A percentile compares a stretch with the other conserved stretches of the same genome.
Evolutionary conservation across 1,284 basidiomycete species (phyloP).

Genomic region (Ceratobasidium sp.): DNA sequence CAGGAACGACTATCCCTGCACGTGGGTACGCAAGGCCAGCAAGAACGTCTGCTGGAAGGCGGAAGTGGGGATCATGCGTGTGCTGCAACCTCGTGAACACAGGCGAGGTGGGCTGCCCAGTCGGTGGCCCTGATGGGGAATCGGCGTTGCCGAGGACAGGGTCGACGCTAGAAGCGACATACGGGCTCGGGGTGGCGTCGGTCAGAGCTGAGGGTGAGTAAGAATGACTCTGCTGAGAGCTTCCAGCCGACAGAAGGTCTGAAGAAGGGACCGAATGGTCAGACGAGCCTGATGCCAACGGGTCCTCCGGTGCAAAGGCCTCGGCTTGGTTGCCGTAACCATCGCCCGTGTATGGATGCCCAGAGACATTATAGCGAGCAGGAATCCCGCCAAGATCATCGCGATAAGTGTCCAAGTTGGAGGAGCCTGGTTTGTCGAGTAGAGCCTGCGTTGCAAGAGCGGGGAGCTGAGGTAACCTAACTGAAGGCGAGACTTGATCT

Average conservation of each 20-base stretch:
- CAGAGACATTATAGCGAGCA: not conserved
- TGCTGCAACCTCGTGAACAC: slow-evolving; percentile 30
- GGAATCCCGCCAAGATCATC: not conserved
- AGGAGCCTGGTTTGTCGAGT: not conserved
- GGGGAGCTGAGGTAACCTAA: slow-evolving; percentile 21
- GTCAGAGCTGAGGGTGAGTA: slow-evolving; percentile 1
- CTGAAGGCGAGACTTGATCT: not conserved
- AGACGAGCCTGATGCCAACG: not conserved
- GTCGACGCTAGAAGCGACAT: not conserved
- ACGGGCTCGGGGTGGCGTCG: slow-evolving; percentile 3
- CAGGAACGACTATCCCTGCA: slow-evolving; percentile 17
- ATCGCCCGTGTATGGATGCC: not conserved
- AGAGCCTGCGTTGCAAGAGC: slow-evolving; percentile 5
- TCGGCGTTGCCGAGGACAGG: not conserved
- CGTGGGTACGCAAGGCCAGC: slow-evolving; percentile 36
- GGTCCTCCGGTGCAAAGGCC: not conserved
- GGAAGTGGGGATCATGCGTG: slow-evolving; percentile 34
- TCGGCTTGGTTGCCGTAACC: not conserved
- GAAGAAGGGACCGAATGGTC: slow-evolving; percentile 4
- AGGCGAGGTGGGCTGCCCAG: slow-evolving; percentile 28
- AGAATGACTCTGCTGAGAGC: not conserved
- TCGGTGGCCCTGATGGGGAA: slow-evolving; percentile 2
- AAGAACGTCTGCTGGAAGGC: slow-evolving; percentile 14
- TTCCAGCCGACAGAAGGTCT: not conserved
- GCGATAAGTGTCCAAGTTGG: not conserved